phyloP scores from a whole-genome alignment of 106 monocot species.

The Allium sativum region DNA sequence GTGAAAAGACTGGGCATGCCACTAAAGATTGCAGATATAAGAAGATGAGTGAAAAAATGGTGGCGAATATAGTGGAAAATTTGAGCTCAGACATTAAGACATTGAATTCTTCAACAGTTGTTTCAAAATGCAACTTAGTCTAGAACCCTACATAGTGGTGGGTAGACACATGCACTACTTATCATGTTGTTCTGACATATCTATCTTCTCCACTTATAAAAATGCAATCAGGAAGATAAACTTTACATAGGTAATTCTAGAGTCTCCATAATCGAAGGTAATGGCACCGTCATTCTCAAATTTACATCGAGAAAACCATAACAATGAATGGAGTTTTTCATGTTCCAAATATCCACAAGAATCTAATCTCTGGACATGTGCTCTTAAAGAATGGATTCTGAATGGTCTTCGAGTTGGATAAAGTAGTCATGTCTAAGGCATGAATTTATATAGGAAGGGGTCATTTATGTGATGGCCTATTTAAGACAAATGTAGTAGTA shows the following conservation, averaged over 20 bases:
- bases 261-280: not conserved
- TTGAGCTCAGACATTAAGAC: not conserved
- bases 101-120: not conserved
- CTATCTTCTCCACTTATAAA: slow-evolving; percentile 1
- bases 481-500: not conserved
- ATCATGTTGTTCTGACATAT: not conserved
- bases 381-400: not conserved
- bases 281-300: not conserved
- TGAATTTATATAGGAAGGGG: not conserved
- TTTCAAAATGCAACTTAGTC: not conserved
- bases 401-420: not conserved
- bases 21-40: not conserved
- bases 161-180: slow-evolving; percentile 6
- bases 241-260: slow-evolving; percentile 1
- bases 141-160: not conserved
- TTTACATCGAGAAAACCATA: not conserved
- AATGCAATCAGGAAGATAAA: not conserved
- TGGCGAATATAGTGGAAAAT: not conserved
- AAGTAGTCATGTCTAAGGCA: not conserved
- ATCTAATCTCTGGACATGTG: not conserved
- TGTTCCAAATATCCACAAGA: not conserved
- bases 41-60: not conserved
- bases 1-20: not conserved
- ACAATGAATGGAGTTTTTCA: not conserved
- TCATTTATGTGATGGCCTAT: not conserved